Conservation (phyloP, 1,284 basidiomycete species). For the Austroboletus niveus region DNA sequence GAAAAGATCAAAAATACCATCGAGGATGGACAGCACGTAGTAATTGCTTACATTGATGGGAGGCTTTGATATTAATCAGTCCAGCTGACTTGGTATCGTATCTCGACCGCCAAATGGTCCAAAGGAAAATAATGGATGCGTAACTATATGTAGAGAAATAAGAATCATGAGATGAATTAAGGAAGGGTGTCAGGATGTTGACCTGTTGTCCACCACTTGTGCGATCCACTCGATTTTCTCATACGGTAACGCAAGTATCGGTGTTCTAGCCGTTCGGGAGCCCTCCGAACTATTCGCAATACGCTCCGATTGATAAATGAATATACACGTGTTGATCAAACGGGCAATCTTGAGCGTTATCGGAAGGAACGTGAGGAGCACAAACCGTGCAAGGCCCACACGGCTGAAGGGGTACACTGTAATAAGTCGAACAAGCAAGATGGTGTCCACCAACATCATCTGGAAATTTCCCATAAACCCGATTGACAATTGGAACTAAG, state of each 20-base stretch:
- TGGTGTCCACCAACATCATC: constrained; percentile 19
- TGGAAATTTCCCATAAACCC: constrained; percentile 12
- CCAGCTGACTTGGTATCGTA: background rate
- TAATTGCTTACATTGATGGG: constrained; percentile 1
- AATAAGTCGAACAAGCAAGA: constrained; percentile 20
- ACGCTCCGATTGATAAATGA: constrained; percentile 6
- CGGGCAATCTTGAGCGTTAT: constrained; percentile 14
- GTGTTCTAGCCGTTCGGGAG: background rate
- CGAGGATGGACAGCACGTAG: no score
- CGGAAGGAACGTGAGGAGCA: constrained; percentile 14
- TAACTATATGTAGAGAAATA: constrained; percentile 6
- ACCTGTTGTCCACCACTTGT: constrained; percentile 26
- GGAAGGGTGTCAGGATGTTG: background rate
- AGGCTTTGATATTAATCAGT: background rate
- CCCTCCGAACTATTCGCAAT: background rate
- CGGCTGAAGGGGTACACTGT: constrained; percentile 12
- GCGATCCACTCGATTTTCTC: constrained; percentile 24
- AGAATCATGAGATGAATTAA: background rate
- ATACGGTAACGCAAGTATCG: constrained; percentile 15
- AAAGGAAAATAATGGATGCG: constrained; percentile 20
- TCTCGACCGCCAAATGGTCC: constrained; percentile 10
- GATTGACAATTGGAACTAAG: constrained; percentile 8
- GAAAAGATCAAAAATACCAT: background rate
- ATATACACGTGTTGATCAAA: constrained; percentile 10
- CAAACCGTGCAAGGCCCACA: constrained; percentile 15